Base-by-base conservation (phyloP, 371 early-diverging fungal genomes). In the Entomophthora muscae region DNA sequence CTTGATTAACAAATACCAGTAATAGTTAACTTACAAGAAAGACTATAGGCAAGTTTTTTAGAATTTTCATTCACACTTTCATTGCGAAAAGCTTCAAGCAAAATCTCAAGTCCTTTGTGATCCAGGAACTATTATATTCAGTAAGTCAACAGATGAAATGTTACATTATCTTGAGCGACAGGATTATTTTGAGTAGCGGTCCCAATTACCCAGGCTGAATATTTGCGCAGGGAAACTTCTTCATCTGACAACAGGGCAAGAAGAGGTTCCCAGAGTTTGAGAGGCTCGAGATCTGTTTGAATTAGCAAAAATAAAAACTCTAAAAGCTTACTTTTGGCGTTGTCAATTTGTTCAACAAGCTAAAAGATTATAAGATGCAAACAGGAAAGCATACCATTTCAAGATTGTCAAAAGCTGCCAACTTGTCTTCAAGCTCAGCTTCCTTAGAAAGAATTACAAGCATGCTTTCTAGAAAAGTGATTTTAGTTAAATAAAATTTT, bases 141-240 rank as follows among this genome's bases (percentile, higher is more conserved):
- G 57, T 51, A 32, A 7, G 28, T 23, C 12, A n/a, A 58, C n/a
- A 30, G 30, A 63, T 66, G 27, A 58, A n/a, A 57, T 28, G 12
- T 67, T 78, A 84, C 82, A 22, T 84, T 86, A 30, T 75, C 71
- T 71, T 97, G 93, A 1, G 94, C 87, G 53, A 77, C 72, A 26
- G 83, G 82, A 69, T 97, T 95, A 75, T 97, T 93, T 71, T 95
- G 94, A 3, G 94, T 83, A 1, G 91, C 88, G 1, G 96, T 97
- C 2, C 91, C 94, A 59, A 89, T 78, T 1, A 91, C 86, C 96
- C 95, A 97, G 32, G 85, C 84, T 2, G 84, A 83, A 31, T 82
- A 85, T 64, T 77, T 77, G 42, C 93, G 81, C 22, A 93, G 67
- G 57, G 71, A 71, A 0, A 78, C 71, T 56, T 85, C 79, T 24